Evolutionary conservation across 78 protist genomes (phyloP), one percentile per base, ranked within the genome.

Genomic region (Dictyostelium brefeldianum): DNA sequence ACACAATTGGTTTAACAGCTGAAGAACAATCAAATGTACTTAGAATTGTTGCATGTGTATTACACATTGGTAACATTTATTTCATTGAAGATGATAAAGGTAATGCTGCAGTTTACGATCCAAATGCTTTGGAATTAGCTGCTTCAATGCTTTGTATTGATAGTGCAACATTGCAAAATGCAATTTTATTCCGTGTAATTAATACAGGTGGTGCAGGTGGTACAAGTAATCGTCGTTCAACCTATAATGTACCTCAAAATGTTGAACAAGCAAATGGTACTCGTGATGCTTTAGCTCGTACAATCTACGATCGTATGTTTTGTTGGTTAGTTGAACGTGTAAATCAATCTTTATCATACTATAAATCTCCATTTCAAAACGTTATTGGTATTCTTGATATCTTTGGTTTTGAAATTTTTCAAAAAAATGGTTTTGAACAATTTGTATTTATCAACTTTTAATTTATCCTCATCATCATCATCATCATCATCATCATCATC

Each of bases 361-460:
- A 85, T 56, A 77, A 96, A 75, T 51, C 89, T 29, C 95, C 90
- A 25, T 83, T 11, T 92, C 47, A 54, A 36, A 54, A 90, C 7
- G 79, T 78, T 20, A 78, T 97, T 46, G 97, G 97, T 83, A 95
- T 98, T 15, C 78, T 98, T 25, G 99, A 98, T 83, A 98, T 98
- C 62, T 98, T 95, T 70, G 99, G 99, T 50, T 98, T 98, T 70
- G 98, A 98, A 73, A 97, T 98, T 18, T 97, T 89, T 22, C 79
- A 89, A 84, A 22, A 81, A 48, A 98, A 98, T 80, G 94, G 97
- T 22, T 97, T 97, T 71, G 99, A 98, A 89, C 98, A 98, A 89
- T 92, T 98, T 62, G n/a, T n/a, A n/a, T n/a, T n/a, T n/a, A n/a
- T n/a, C n/a, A n/a, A n/a, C n/a, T n/a, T n/a, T n/a, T n/a, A n/a